Evolutionary conservation across 768 basidiomycete species (phyloP).

Genomic region (Termitomyces sp.): DNA sequence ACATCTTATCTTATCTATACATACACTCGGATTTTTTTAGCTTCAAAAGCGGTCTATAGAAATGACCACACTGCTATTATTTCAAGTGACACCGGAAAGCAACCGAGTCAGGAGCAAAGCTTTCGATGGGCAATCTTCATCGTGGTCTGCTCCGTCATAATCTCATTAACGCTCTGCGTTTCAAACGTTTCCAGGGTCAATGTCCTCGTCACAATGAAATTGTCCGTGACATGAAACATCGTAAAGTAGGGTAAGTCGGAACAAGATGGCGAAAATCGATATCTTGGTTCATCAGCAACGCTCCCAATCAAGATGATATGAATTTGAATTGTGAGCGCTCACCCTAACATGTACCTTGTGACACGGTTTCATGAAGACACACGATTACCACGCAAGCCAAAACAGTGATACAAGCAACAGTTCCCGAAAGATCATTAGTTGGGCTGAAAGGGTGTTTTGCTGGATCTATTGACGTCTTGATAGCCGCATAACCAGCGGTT

Average conservation of each 20-base stretch:
- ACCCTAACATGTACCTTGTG: not conserved
- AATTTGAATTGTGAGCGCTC: not conserved
- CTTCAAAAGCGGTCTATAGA: not conserved
- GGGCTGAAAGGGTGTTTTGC: too few species aligned
- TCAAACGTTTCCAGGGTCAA: not conserved
- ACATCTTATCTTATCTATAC: conserved; percentile 30
- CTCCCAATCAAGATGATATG: not conserved
- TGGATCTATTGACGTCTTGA: not conserved
- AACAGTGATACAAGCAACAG: not conserved
- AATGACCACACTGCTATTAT: not conserved
- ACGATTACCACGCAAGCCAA: not conserved
- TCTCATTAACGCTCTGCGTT: not conserved
- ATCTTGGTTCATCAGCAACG: not conserved
- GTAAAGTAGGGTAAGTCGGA: not conserved
- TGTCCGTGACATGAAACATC: not conserved
- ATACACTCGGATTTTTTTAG: not conserved
- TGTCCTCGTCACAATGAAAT: not conserved
- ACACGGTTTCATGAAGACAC: not conserved
- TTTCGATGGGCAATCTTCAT: not conserved
- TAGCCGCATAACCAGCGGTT: not conserved
- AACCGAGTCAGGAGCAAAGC: not conserved
- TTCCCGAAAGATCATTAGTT: not conserved
- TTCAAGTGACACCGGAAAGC: not conserved
- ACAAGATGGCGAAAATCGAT: not conserved
- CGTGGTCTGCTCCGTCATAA: too few species aligned